These are phyloP conservation scores for Hippophae tibetana DNA, from an alignment of 306 rosid genomes.

Conservation along the genomic window DNA sequence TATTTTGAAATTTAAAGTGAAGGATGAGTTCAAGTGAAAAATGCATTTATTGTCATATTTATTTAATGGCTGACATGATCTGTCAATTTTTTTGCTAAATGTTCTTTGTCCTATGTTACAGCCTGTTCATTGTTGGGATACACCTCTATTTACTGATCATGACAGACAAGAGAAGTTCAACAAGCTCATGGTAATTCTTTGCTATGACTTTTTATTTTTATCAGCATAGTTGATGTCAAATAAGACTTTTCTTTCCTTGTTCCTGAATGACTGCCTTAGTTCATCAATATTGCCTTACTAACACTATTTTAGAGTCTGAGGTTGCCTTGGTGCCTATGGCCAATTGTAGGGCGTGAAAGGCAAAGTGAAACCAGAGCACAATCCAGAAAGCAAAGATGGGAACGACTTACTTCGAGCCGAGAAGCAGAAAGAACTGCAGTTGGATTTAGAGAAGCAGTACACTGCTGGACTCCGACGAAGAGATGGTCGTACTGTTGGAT, in stretches of 20 bases:
- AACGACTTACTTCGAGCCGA: neutral
- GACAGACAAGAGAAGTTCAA: conserved; percentile 97
- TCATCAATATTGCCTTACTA: conserved; percentile 51
- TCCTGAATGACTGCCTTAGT: conserved; percentile 38
- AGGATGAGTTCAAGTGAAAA: neutral
- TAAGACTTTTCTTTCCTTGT: conserved; percentile 2
- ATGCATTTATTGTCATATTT: neutral
- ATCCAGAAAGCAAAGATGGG: no score
- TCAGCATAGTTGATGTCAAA: conserved; percentile 4
- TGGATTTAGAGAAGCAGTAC: no score
- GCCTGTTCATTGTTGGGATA: conserved; percentile 85
- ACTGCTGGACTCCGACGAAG: neutral
- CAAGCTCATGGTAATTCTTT: conserved; percentile 85
- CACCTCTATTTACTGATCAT: conserved; percentile 14
- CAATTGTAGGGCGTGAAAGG: no score
- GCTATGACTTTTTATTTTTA: neutral
- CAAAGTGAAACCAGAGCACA: no score
- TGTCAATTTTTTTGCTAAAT: neutral
- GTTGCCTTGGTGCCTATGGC: conserved; percentile 50
- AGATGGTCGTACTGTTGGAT: no score
- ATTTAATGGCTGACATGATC: neutral
- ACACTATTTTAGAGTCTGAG: conserved; percentile 99
- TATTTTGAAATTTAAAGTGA: neutral
- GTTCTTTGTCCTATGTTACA: conserved; percentile 24
- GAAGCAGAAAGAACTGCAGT: no score